Base-by-base conservation (phyloP, 1,284 basidiomycete genomes). In the Ganoderma resinaceum region DNA sequence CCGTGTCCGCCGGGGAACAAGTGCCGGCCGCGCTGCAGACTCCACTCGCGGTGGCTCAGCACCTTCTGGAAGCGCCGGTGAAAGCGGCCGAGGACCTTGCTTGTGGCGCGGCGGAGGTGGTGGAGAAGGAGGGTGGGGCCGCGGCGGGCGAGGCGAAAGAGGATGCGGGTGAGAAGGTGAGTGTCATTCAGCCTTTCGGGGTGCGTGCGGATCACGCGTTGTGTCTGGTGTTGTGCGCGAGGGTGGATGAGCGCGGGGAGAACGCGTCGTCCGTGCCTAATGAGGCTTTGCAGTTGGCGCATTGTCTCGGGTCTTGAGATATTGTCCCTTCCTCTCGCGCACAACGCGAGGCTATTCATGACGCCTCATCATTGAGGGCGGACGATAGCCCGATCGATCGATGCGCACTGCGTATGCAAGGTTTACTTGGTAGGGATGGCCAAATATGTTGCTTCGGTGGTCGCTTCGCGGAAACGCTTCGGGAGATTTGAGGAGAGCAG, bases 11-110 rank as follows among this genome's bases (percentile, higher is more conserved):
- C 68, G 78, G 82, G 65, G 88, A 89, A 57, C 78, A 81, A 42
- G 79, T 93, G 38, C 91, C 91, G 35, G 82, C 84, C 55, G 87
- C 89, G 71, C 82, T 95, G 66, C 86, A 82, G 73, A 76, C 78
- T n/a, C 90, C 93, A 35, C 78, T 91, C 63, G 92, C 86, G 11
- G 83, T 92, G 71, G 86, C 92, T 18, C 84, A 87, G 70, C 79
- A 86, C 72, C 78, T 93, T 64, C 77, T 89, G 69, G 87, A 89
- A 73, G 79, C 74, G 14, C 62, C 72, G 18, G 76, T 66, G 38
- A 71, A 66, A 65, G 76, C 70, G 62, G 68, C 77, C 72, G 68
- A 78, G 37, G 58, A 23, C 57, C 73, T 66, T 64, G 69, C 70
- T 4, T 1, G 46, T 64, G 75, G 76, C 62, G 72, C 74, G 61